Percentiles rank a stretch among this genome's conserved stretches.
Evolutionary conservation across 257 asterid species (phyloP).

Genomic region (Solanum appendiculatum): DNA sequence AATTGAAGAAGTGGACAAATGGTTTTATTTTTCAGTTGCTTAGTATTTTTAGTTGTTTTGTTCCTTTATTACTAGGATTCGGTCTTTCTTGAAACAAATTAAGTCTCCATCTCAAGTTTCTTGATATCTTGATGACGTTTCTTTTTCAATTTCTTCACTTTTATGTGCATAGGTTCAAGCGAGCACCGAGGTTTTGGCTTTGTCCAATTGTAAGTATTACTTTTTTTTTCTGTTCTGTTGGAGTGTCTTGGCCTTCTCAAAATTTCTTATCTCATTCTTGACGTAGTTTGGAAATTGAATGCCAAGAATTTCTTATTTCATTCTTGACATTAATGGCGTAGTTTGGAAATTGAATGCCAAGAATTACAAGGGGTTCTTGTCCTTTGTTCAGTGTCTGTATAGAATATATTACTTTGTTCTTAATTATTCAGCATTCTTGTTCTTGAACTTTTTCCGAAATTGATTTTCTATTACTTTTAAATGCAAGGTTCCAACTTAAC

Average conservation of each 20-base stretch:
- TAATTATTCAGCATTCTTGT: not conserved
- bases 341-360: not conserved
- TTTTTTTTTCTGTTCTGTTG: not conserved
- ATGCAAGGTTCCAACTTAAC: not conserved
- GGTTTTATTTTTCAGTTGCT: not conserved
- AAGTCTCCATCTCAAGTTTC: not conserved
- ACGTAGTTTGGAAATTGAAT: not conserved
- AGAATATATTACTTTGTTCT: not conserved
- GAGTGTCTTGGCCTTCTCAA: not conserved
- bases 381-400: not conserved
- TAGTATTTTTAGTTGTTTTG: no score
- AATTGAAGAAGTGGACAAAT: not conserved
- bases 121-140: not conserved
- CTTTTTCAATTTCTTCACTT: not conserved
- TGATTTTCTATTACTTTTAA: not conserved
- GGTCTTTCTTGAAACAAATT: not conserved
- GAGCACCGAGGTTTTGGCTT: constrained; percentile 93
- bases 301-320: not conserved
- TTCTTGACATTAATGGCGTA: not conserved
- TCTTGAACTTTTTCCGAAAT: not conserved
- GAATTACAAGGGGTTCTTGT: not conserved
- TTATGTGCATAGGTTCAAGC: constrained; percentile 37
- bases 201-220: constrained; percentile 77
- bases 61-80: not conserved
- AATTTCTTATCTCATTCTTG: not conserved